Base-by-base conservation (phyloP, 1,284 basidiomycete species). In the Pseudozyma tsukubaensis region DNA sequence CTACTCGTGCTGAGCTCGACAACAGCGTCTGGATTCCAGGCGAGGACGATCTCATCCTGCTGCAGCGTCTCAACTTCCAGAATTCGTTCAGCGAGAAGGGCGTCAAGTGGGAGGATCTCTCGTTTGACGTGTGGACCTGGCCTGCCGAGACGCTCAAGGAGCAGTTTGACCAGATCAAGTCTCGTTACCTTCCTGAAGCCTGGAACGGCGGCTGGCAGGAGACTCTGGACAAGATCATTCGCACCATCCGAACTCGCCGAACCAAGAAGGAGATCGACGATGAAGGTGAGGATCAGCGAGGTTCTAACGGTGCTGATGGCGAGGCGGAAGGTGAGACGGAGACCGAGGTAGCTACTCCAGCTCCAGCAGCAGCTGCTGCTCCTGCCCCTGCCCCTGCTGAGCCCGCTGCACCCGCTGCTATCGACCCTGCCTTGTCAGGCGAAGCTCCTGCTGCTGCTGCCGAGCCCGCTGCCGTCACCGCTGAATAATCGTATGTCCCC, bases 1-100 rank as follows among this genome's bases (percentile, higher is more conserved):
- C 60, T 5, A 70, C 60, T 43, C 67, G 67, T n/a, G 61, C 60
- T 50, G 70, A 72, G 40, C 55, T 64, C 45, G 70, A 72, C 60
- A 59, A 59, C 57, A 64, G 61, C 50, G 68, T 65, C 12, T 75
- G 72, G 72, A 63, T 67, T 13, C 72, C 72, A 1, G 58, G 68
- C 24, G 68, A 67, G 50, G 72, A 75, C 36, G 72, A 75, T 34
- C 54, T 75, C 34, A 71, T 64, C 35, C 53, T 75, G 44, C 48
- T 75, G n/a, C 72, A 75, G 61, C 65, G 72, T 45, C 60, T 75
- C 47, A 63, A 67, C 50, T 75, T 66, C 67, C 72, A 74, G 47
- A 50, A 66, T 36, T 35, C 59, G 1, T 35, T 61, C 7, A 50
- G 43, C n/a, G 50, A 70, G 44, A 48, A 43, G 10, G 50, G 55